Conservation (phyloP, 129 eudicot species). For the Helichrysum umbraculigerum region DNA sequence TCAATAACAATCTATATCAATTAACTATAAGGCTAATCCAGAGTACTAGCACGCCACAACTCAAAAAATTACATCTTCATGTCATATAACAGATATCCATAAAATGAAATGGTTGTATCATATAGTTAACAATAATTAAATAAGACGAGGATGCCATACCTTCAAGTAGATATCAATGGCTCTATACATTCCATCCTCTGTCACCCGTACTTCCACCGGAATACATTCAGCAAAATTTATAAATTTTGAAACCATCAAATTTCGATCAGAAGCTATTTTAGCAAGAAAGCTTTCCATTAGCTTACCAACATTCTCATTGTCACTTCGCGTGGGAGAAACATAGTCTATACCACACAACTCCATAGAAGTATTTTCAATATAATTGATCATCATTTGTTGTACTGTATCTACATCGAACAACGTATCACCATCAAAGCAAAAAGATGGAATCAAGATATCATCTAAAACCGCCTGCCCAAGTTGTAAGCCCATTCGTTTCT, state of each 20-base stretch:
- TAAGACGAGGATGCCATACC: slow-evolving; percentile 38
- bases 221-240: slow-evolving; percentile 62
- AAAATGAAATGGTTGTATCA: neutral
- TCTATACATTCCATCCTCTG: slow-evolving; percentile 95
- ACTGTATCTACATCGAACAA: slow-evolving; percentile 89
- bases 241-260: slow-evolving; percentile 62
- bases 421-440: slow-evolving; percentile 66
- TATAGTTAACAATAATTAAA: neutral
- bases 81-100: neutral
- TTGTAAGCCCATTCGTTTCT: slow-evolving; percentile 76
- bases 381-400: slow-evolving; percentile 63
- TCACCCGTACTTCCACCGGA: slow-evolving; percentile 59
- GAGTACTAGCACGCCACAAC: too few species aligned
- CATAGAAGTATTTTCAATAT: slow-evolving; percentile 38
- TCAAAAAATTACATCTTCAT: too few species aligned
- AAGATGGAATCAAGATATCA: slow-evolving; percentile 81
- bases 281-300: slow-evolving; percentile 89
- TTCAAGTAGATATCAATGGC: slow-evolving; percentile 91
- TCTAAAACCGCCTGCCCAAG: slow-evolving; percentile 85
- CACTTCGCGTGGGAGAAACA: slow-evolving; percentile 41
- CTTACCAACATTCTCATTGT: slow-evolving; percentile 66
- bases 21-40: too few species aligned
- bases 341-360: slow-evolving; percentile 31
- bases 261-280: slow-evolving; percentile 83
- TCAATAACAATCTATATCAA: too few species aligned